phyloP scores from a whole-genome alignment of 805 yeast genomes.

The Metschnikowia lachancei region DNA sequence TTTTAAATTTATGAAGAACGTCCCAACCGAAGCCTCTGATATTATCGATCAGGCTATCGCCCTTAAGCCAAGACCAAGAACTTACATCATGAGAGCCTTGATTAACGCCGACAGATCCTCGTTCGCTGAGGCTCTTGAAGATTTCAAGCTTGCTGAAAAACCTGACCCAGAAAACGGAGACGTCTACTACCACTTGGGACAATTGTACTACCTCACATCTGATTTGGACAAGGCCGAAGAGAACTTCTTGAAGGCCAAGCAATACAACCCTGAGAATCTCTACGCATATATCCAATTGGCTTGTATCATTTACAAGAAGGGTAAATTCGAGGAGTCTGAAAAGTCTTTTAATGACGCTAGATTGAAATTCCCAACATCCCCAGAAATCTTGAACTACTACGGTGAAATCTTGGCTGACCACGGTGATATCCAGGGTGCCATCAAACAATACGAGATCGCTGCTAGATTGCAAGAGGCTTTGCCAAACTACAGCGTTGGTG shows the following conservation, averaged over 20 bases:
- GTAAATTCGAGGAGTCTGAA: constrained; percentile 57
- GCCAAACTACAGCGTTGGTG: constrained; percentile 74
- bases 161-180: constrained; percentile 74
- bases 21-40: constrained; percentile 59
- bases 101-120: constrained; percentile 78
- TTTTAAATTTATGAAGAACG: constrained; percentile 76
- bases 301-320: constrained; percentile 82
- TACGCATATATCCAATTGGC: constrained; percentile 90
- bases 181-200: constrained; percentile 91
- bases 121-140: constrained; percentile 53
- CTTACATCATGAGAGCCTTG: constrained; percentile 78
- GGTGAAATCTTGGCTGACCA: constrained; percentile 90
- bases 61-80: constrained; percentile 72
- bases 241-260: constrained; percentile 74
- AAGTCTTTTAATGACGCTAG: constrained; percentile 66
- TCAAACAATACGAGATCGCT: constrained; percentile 82
- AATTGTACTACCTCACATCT: constrained; percentile 77
- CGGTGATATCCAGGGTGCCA: constrained; percentile 68
- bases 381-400: constrained; percentile 91
- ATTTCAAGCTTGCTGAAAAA: constrained; percentile 69
- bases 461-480: constrained; percentile 73
- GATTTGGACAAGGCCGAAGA: constrained; percentile 69
- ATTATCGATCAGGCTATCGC: constrained; percentile 65
- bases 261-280: constrained; percentile 69
- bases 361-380: constrained; percentile 74